Evolutionary conservation across 768 basidiomycete genomes (phyloP), one percentile per base, ranked within the genome.

Genomic region (Xanthoconium purpureum): DNA sequence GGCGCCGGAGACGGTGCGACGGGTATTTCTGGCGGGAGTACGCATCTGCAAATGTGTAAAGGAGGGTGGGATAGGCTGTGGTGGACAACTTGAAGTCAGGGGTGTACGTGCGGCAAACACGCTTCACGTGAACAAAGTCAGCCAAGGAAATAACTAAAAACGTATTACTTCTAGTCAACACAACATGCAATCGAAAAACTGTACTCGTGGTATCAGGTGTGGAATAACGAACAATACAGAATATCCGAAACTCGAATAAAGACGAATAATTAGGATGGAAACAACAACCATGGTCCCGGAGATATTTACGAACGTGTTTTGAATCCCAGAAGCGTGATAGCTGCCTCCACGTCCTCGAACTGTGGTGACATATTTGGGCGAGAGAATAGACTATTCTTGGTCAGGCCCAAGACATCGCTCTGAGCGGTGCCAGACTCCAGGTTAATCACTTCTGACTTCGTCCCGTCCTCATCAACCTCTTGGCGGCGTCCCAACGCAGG

Each of bases 251-350:
- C 15, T 10, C 18, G 44, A 63, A 71, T 67, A 71, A 63, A 61
- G 53, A 73, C 30, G 56, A 66, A 72, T 72, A 72, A 71, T 48
- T 62, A 60, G 29, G 37, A 50, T 30, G 49, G 57, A 62, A 63
- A 61, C 58, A 57, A 63, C 53, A 58, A 54, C n/a, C 35, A 9
- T 47, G 30, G 29, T 50, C 47, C 43, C 48, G 10, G 36, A 38
- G 18, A 40, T 29, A 6, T 28, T 58, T 48, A 65, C 45, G 45
- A 63, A 12, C 60, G 38, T 39, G 52, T 61, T 55, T 66, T 72
- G 59, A 74, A 75, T 35, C 64, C 73, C 35, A 74, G 60, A 10
- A 74, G 72, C 2, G 69, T 68, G 57, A 74, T 70, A 28, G 73
- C 73, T 0, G 74, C 73, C 54, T 74, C 73, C 20, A 74, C 71